Percentiles rank a stretch among this genome's conserved stretches.
phyloP scores from a whole-genome alignment of 108 stramenopile species.

The Nitzschia inconspicua region DNA sequence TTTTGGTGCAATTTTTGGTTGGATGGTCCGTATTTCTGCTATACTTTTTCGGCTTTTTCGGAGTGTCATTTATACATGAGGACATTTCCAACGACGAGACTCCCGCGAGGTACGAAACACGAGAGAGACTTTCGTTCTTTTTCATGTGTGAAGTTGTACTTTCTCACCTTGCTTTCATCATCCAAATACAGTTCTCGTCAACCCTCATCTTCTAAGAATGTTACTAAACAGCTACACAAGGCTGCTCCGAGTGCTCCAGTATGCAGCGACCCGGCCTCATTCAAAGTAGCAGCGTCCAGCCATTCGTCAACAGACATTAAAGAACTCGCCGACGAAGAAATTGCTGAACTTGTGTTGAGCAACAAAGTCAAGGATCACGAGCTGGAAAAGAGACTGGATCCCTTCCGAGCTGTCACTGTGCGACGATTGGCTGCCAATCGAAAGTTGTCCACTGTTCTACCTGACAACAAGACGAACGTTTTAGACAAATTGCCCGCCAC shows the following conservation, averaged over 20 bases:
- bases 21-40: conserved; percentile 77
- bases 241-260: conserved; percentile 72
- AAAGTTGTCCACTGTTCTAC: conserved; percentile 47
- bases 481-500: conserved; percentile 65
- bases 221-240: conserved; percentile 51
- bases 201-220: neutral
- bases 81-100: conserved; percentile 23
- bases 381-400: conserved; percentile 91
- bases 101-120: conserved; percentile 3
- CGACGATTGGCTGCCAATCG: conserved; percentile 73
- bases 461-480: conserved; percentile 9
- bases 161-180: neutral
- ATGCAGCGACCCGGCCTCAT: conserved; percentile 63
- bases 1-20: conserved; percentile 61
- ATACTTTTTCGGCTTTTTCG: conserved; percentile 98
- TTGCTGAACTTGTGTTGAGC: conserved; percentile 70
- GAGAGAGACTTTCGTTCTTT: neutral
- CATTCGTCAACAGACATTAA: conserved; percentile 33
- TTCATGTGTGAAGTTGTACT: neutral
- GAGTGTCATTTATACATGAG: conserved; percentile 80
- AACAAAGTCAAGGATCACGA: conserved; percentile 93
- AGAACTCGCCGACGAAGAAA: conserved; percentile 58
- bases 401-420: conserved; percentile 88
- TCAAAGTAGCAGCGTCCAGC: conserved; percentile 23
- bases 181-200: neutral